Base-by-base conservation (phyloP, 2,329 filamentous ascomycete genomes). In the Rutstroemia sp. region DNA sequence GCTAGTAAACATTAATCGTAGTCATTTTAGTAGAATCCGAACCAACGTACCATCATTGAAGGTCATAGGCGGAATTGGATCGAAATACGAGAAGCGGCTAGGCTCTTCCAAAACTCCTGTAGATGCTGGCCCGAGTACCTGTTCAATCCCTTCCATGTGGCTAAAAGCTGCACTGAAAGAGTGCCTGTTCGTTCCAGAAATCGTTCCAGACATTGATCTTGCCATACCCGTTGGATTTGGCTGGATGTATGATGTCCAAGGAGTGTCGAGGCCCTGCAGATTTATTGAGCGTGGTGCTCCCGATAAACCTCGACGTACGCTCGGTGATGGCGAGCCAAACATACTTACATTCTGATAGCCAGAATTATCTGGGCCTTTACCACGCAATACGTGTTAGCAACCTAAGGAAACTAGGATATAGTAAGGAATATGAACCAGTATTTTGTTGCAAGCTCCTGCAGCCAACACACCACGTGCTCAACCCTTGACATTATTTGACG, bases 11-110 rank as follows among this genome's bases (percentile, higher is more conserved):
- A 23, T 46, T 46, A 46, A 14, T 25, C 17, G n/a, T 4, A 34
- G 10, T 3, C 39, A 5, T 2, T 7, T 39, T 5, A 6, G 14
- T 1, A 40, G 14, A 23, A 5, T 17, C 1, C 23, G 10, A 17
- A 21, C 17, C 27, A 38, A 47, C 39, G 30, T 54, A 51, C 53
- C 36, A 34, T 55, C 52, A 44, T 51, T 44, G 16, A 51, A 44
- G 25, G 30, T 21, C 16, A 36, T 27, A 3, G 38, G 38, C 1
- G 38, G 1, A 5, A 36, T 55, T 17, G 38, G 25, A 12, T 44
- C 38, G 34, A 50, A 55, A 40, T 50, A 55, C 9, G 46, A 50
- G 17, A 55, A 50, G 19, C 38, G 38, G 14, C 27, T 44, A 23
- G 25, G 19, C 17, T 44, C 46, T n/a, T 55, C 46, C 17, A 50